These are phyloP conservation scores for Linnemannia zychae DNA, from an alignment of 192 early-diverging fungal genomes.

Conservation along the genomic window DNA sequence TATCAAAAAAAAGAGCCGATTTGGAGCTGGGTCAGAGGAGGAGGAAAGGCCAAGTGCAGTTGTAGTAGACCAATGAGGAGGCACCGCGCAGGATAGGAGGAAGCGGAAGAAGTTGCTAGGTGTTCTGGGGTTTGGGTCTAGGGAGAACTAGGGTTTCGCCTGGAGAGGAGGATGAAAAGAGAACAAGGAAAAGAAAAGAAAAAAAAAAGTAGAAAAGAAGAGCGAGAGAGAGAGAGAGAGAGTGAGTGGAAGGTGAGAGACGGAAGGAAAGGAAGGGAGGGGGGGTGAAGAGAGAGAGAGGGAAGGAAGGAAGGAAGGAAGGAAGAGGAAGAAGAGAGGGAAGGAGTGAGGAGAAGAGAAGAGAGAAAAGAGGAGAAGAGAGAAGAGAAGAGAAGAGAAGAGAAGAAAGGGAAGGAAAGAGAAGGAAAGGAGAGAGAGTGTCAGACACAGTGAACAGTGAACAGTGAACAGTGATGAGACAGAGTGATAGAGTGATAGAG, in stretches of 20 bases:
- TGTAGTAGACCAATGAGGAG: neutral
- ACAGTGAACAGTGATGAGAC: neutral
- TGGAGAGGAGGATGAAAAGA: slow-evolving; percentile 12
- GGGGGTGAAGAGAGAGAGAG: neutral
- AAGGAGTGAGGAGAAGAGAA: slow-evolving; percentile 5
- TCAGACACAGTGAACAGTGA: neutral
- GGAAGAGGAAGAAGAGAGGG: neutral
- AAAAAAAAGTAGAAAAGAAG: neutral
- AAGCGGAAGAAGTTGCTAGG: neutral
- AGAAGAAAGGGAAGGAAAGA: neutral
- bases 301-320: neutral
- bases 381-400: neutral
- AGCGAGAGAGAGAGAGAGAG: neutral
- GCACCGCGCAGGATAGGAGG: slow-evolving; percentile 17
- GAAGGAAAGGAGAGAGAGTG: slow-evolving; percentile 5
- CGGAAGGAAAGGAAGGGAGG: neutral
- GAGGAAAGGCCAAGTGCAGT: too few relatives aligned
- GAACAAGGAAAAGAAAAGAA: neutral
- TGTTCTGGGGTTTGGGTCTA: neutral
- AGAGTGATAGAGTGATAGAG: neutral
- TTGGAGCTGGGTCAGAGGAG: neutral
- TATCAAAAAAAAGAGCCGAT: neutral
- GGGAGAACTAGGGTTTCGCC: neutral
- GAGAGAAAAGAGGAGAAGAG: neutral
- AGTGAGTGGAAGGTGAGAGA: neutral